Evolutionary conservation across 345 rosid genomes (phyloP).

Genomic region (Cardiospermum halicacabum): DNA sequence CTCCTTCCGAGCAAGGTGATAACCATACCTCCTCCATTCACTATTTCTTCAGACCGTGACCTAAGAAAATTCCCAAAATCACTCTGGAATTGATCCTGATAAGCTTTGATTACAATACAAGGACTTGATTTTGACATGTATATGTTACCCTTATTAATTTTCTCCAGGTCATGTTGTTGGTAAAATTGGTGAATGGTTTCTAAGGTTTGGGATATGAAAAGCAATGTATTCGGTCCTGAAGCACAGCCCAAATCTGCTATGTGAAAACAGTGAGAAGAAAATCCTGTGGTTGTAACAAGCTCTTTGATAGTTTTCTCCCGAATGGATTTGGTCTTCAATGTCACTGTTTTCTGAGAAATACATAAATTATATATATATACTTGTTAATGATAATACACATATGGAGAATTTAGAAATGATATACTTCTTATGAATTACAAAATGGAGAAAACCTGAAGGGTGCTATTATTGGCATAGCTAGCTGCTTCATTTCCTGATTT

Average conservation of each 20-base stretch:
- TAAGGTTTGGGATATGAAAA: slow-evolving; percentile 5
- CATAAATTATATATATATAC: too few relatives aligned
- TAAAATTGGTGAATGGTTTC: slow-evolving; percentile 14
- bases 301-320: slow-evolving; percentile 6
- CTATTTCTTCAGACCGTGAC: neutral
- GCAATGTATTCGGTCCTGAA: slow-evolving; percentile 41
- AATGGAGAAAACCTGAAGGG: slow-evolving; percentile 1
- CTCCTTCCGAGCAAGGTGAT: neutral
- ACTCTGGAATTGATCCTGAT: neutral
- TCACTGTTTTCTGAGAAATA: slow-evolving; percentile 5
- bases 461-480: slow-evolving; percentile 12
- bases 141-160: neutral
- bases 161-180: neutral
- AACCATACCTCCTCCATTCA: neutral
- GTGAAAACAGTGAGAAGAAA: slow-evolving; percentile 18
- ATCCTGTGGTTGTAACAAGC: neutral
- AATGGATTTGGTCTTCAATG: neutral
- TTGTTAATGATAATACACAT: too few relatives aligned
- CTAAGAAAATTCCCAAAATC: neutral
- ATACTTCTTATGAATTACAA: too few relatives aligned
- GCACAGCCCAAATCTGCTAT: slow-evolving; percentile 46
- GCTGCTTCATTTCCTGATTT: slow-evolving; percentile 8
- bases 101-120: neutral
- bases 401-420: too few relatives aligned
- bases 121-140: neutral